phyloP scores from a whole-genome alignment of 192 early-diverging fungal genomes.

The Coemansia javaensis region DNA sequence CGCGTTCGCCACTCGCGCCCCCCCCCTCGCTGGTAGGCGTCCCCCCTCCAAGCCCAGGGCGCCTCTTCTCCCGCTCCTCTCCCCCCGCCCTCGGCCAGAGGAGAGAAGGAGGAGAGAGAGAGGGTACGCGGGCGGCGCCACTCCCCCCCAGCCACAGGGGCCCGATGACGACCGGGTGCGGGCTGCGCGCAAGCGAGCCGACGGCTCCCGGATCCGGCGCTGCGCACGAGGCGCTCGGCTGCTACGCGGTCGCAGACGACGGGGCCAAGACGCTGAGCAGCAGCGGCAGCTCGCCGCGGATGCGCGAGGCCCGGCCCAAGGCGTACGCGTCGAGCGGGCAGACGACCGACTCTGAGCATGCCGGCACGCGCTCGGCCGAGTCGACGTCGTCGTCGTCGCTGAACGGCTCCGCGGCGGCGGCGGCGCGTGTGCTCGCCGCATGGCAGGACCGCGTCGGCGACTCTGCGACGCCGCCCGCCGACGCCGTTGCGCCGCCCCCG shows the following conservation, averaged over 20 bases:
- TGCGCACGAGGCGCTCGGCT: conserved; percentile 33
- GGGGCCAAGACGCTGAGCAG: conserved; percentile 4
- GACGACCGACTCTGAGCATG: conserved; percentile 36
- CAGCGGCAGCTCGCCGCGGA: conserved; percentile 8
- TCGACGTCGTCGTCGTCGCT: conserved; percentile 33
- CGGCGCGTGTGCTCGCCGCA: conserved; percentile 46
- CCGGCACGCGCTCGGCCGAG: conserved; percentile 23
- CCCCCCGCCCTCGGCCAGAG: too few species aligned
- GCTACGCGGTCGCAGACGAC: conserved; percentile 21
- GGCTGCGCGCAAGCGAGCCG: conserved; percentile 2
- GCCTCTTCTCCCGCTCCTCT: too few species aligned
- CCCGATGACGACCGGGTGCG: conserved; percentile 29
- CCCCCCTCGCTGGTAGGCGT: too few species aligned
- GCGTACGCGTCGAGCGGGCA: conserved; percentile 23
- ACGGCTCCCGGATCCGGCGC: conserved; percentile 21
- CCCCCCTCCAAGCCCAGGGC: too few species aligned
- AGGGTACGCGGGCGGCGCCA: too few species aligned
- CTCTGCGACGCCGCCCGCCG: conserved; percentile 18
- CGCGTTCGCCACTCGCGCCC: too few species aligned
- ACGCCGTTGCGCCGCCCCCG: conserved; percentile 7
- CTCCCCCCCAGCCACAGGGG: too few species aligned
- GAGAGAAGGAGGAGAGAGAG: too few species aligned
- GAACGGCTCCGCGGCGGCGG: conserved; percentile 43
- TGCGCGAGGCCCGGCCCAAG: conserved; percentile 36
- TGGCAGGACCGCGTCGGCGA: conserved; percentile 44